Evolutionary conservation across 352 stramenopile genomes (phyloP), one percentile per base, ranked within the genome.

Genomic region (Saprolegnia diclina): DNA sequence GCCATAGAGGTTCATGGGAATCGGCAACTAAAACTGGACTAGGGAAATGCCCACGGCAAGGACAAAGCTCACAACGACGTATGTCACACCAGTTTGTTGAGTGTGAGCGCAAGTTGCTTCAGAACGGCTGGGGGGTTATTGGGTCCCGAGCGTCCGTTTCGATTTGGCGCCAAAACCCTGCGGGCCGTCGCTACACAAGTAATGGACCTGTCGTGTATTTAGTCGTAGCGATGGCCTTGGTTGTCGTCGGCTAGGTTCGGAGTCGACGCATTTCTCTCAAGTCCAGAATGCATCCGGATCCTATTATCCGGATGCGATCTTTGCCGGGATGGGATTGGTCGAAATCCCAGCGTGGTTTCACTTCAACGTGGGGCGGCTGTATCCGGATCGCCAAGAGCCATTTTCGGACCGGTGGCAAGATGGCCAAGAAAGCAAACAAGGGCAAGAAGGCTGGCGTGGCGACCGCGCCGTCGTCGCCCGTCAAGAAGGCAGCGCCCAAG

Each of bases 381-480:
- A 61, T n/a, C 32, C 26, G 53, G 53, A 63, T 63, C 55, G 13
- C 18, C 24, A 55, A 66, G n/a, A 18, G 42, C 40, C 57, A 55
- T 66, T 50, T 19, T 35, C 16, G 14, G 11, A 14, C 29, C 19
- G 16, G 21, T 19, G 21, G 35, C 54, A 55, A 68, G 7, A 89
- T 90, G 82, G 79, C 53, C 45, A 90, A 88, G 79, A 92, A 90
- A 73, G 71, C 73, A 21, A 86, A 88, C 72, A 73, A 80, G 40
- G 46, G 52, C 62, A 83, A 79, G 65, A 22, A 66, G 22, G 37
- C 48, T 10, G 35, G 14, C 2, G 9, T 56, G 57, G 26, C 45
- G 56, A 64, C 57, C 35, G 72, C 54, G 19, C 42, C 66, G 57
- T 45, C 57, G 18, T 74, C 70, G 13, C 56, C 72, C 52, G 26